Evolutionary conservation across 768 basidiomycete genomes (phyloP).

Genomic region (Rhizopogon roseolus): DNA sequence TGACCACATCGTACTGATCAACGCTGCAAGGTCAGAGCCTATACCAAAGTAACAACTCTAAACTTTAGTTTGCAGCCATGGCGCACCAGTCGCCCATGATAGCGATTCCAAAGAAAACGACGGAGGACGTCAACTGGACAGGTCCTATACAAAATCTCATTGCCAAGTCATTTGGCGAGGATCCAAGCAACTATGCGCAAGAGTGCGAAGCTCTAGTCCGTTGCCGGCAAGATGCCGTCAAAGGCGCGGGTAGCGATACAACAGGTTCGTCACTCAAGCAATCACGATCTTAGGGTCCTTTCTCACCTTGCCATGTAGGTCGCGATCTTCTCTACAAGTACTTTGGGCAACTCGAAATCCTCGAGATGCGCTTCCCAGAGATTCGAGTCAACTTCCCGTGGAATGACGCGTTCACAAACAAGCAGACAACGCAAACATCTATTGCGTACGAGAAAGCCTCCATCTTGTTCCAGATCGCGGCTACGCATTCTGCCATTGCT

Average conservation of each 20-base stretch:
- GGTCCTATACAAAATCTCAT: constrained; percentile 81
- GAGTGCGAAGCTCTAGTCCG: constrained; percentile 85
- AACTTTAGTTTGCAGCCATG: constrained; percentile 33
- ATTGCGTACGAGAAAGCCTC: constrained; percentile 98
- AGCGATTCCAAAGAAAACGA: constrained; percentile 89
- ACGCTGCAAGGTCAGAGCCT: background rate
- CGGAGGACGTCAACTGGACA: constrained; percentile 96
- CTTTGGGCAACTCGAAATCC: constrained; percentile 96
- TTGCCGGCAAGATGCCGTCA: constrained; percentile 92
- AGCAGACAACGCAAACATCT: constrained; percentile 90
- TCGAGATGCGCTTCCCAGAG: constrained; percentile 95
- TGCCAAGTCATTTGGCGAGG: constrained; percentile 90
- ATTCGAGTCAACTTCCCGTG: constrained; percentile 95
- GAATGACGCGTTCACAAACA: constrained; percentile 95
- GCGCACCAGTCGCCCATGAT: constrained; percentile 85
- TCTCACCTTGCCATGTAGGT: constrained; percentile 36
- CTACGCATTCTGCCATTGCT: constrained; percentile 90
- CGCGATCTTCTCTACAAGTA: constrained; percentile 97
- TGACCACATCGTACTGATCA: too few relatives aligned
- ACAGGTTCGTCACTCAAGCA: constrained; percentile 55
- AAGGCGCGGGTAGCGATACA: constrained; percentile 91
- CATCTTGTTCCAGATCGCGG: constrained; percentile 92
- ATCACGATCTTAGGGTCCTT: background rate
- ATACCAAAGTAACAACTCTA: background rate
- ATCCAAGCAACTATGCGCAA: constrained; percentile 79